Evolutionary conservation across 208 protist genomes (phyloP).

Genomic region (Leishmania tropica): DNA sequence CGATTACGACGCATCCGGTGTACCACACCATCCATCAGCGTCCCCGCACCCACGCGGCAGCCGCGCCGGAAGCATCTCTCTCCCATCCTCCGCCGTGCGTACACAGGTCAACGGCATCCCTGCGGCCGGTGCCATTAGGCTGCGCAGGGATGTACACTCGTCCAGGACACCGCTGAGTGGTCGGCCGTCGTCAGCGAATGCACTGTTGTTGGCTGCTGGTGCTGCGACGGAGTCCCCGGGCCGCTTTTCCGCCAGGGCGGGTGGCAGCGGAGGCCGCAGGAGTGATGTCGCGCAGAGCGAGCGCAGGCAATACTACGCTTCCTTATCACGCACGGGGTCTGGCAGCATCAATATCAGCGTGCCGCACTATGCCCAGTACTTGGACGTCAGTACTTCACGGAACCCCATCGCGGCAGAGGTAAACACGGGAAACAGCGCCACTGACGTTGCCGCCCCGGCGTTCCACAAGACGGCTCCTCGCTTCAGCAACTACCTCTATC

Average conservation of each 20-base stretch:
- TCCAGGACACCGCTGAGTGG: neutral
- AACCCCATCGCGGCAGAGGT: neutral
- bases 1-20: neutral
- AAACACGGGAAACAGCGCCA: neutral
- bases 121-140: neutral
- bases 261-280: neutral
- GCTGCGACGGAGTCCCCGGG: neutral
- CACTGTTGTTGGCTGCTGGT: neutral
- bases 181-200: constrained; percentile 1
- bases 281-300: neutral
- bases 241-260: neutral
- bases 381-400: constrained; percentile 4
- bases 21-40: neutral
- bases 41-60: neutral
- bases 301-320: constrained; percentile 9
- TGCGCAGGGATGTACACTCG: neutral
- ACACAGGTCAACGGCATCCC: neutral
- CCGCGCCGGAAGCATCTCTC: neutral
- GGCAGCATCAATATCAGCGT: neutral
- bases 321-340: constrained; percentile 2
- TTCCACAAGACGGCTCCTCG: neutral
- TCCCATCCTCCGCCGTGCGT: neutral
- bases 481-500: constrained; percentile 8
- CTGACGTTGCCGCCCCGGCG: neutral
- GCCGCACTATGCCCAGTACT: constrained; percentile 19